Conservation (phyloP, 1,284 basidiomycete species). For the Cutaneotrichosporon dermatis region DNA sequence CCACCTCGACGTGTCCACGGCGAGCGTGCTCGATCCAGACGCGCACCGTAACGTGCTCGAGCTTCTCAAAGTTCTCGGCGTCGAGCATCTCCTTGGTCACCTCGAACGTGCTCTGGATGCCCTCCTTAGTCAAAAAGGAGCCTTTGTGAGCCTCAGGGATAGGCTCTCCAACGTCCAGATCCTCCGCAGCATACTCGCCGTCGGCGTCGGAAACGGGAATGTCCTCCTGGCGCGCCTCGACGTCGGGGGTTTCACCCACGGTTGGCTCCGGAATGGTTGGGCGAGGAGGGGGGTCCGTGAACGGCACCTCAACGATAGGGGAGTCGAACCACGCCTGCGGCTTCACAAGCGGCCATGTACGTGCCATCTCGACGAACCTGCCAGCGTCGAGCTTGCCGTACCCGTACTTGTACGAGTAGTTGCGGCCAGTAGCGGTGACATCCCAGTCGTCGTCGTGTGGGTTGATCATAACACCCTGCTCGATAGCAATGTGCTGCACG, state of each 20-base stretch:
- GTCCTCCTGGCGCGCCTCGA: too few relatives aligned
- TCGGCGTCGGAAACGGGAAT: too few relatives aligned
- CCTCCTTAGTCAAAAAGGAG: constrained; percentile 59
- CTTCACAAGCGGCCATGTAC: constrained; percentile 81
- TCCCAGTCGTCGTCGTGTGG: constrained; percentile 94
- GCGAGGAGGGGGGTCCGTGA: constrained; percentile 19
- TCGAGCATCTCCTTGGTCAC: constrained; percentile 69
- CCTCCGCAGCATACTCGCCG: too few relatives aligned
- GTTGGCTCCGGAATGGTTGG: background rate
- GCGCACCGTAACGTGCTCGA: constrained; percentile 89
- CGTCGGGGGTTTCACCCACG: too few relatives aligned
- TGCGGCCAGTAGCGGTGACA: constrained; percentile 67
- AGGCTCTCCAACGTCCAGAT: too few relatives aligned
- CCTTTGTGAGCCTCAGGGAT: constrained; percentile 13
- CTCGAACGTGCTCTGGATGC: constrained; percentile 63
- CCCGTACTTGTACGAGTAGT: constrained; percentile 93
- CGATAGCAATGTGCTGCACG: constrained; percentile 83
- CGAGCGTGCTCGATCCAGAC: constrained; percentile 87
- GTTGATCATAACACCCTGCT: constrained; percentile 75
- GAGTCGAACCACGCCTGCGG: constrained; percentile 88
- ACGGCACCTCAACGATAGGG: constrained; percentile 61
- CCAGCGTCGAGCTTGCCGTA: constrained; percentile 87
- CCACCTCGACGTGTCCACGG: constrained; percentile 90
- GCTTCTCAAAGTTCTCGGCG: constrained; percentile 71
- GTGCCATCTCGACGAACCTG: constrained; percentile 73